These are phyloP conservation scores for Canna indica DNA, from an alignment of 176 grass and related monocot species.

Conservation along the genomic window DNA sequence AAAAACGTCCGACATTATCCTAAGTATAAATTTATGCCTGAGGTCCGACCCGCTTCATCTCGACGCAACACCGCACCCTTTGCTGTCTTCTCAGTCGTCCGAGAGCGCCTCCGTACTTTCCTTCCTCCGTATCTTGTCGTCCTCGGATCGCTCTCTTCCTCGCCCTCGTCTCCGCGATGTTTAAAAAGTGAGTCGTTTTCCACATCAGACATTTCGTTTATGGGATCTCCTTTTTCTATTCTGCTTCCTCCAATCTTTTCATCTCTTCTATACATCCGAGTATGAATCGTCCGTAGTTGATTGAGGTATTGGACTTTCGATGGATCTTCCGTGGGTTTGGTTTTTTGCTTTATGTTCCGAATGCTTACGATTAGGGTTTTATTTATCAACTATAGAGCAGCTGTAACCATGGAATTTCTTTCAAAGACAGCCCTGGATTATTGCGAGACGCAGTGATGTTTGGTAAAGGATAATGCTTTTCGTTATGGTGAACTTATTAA, in stretches of 20 bases:
- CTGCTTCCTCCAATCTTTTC: neutral
- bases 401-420: neutral
- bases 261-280: neutral
- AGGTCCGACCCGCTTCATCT: neutral
- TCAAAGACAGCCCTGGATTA: neutral
- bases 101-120: too few species aligned
- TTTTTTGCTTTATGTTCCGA: neutral
- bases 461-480: neutral
- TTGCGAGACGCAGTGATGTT: neutral
- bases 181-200: constrained; percentile 43
- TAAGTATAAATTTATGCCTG: neutral
- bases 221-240: neutral
- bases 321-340: neutral
- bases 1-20: too few species aligned
- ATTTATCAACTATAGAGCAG: neutral
- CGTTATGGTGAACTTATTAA: neutral
- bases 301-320: neutral
- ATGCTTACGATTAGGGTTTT: neutral
- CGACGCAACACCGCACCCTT: neutral
- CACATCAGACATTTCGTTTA: neutral
- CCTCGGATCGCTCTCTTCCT: neutral
- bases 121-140: neutral
- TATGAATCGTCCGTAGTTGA: neutral
- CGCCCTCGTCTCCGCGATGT: constrained; percentile 26
- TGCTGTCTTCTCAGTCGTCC: too few species aligned